These are phyloP conservation scores for Globisporangium parvum DNA, from an alignment of 352 stramenopile species.

Conservation along the genomic window DNA sequence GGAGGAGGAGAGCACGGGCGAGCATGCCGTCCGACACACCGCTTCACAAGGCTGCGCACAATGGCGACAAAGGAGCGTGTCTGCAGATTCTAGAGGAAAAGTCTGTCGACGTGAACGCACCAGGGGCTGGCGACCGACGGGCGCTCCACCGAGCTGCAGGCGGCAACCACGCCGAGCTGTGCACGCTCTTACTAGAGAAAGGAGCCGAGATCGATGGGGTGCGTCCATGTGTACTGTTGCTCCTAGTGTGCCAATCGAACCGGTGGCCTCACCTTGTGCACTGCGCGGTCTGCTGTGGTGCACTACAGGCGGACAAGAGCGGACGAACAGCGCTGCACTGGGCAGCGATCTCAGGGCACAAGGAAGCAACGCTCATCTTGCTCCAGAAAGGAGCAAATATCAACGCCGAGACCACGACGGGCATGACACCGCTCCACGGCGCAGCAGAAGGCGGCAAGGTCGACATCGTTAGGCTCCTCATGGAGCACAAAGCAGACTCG, in stretches of 20 bases:
- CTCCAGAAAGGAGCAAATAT: slow-evolving; percentile 85
- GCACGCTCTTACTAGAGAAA: slow-evolving; percentile 80
- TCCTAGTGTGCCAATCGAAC: neutral
- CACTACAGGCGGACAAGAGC: slow-evolving; percentile 87
- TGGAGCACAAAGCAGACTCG: slow-evolving; percentile 88
- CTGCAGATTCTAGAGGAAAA: slow-evolving; percentile 86
- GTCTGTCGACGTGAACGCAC: slow-evolving; percentile 84
- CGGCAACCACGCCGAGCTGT: slow-evolving; percentile 87
- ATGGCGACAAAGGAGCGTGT: slow-evolving; percentile 84
- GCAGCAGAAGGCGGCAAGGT: slow-evolving; percentile 89
- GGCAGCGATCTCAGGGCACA: slow-evolving; percentile 90
- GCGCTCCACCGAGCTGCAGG: slow-evolving; percentile 84
- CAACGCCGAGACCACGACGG: slow-evolving; percentile 87
- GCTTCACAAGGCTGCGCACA: slow-evolving; percentile 88
- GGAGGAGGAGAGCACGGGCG: neutral
- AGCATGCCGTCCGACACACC: slow-evolving; percentile 85
- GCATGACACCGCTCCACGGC: slow-evolving; percentile 86
- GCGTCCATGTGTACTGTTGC: slow-evolving; percentile 7
- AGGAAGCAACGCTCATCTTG: slow-evolving; percentile 82
- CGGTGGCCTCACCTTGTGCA: neutral
- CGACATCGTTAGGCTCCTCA: slow-evolving; percentile 89
- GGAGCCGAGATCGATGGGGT: slow-evolving; percentile 84
- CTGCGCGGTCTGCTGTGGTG: neutral
- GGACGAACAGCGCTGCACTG: slow-evolving; percentile 90
- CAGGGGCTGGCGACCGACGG: slow-evolving; percentile 80